phyloP scores from a whole-genome alignment of 1,139 yeast genomes.

The Kodamaea arcana region DNA sequence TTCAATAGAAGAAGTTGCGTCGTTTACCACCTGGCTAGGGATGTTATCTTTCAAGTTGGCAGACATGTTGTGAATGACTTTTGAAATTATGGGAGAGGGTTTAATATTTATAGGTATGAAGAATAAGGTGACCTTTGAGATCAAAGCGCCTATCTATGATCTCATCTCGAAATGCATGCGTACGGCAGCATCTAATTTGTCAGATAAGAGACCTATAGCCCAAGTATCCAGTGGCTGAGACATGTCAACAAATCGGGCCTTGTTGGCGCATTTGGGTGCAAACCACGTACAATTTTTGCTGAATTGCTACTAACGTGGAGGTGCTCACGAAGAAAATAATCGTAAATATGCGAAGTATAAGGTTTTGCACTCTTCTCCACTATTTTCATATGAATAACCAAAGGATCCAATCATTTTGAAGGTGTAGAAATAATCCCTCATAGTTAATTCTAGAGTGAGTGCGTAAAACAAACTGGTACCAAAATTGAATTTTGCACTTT shows the following conservation, averaged over 20 bases:
- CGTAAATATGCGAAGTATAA: neutral
- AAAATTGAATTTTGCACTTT: neutral
- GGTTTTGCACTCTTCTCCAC: neutral
- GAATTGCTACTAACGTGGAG: neutral
- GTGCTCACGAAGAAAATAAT: neutral
- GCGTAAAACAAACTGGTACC: neutral
- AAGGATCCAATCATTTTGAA: neutral
- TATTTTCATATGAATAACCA: neutral
- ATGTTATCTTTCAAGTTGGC: slow-evolving; percentile 6
- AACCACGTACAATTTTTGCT: neutral
- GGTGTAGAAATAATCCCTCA: neutral
- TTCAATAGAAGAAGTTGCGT: slow-evolving; percentile 2
- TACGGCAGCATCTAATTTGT: neutral
- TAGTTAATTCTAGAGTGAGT: neutral
- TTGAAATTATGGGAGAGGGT: neutral
- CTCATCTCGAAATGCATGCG: neutral
- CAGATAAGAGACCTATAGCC: neutral
- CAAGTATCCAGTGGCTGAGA: neutral
- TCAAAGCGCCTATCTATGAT: neutral
- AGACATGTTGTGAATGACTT: neutral
- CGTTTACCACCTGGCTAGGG: slow-evolving; percentile 5
- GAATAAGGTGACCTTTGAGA: neutral
- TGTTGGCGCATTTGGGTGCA: neutral
- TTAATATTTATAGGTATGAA: neutral
- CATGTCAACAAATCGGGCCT: neutral